Evolutionary conservation across 2,329 filamentous ascomycete genomes (phyloP).

Genomic region (Sporothrix dimorphospora): DNA sequence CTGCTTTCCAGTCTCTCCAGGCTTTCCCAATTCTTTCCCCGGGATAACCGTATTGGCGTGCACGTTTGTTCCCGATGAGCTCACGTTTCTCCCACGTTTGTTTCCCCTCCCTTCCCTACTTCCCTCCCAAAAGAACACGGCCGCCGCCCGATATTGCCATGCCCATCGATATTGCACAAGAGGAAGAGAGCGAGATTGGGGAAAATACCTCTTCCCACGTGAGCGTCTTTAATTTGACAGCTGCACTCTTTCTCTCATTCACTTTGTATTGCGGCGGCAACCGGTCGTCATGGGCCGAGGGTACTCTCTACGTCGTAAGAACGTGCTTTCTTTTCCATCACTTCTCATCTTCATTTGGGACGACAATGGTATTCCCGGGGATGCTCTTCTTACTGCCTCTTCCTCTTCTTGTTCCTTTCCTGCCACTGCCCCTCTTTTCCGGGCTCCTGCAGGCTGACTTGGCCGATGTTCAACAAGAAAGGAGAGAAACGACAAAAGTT

Average conservation of each 20-base stretch:
- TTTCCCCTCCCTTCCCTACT: neutral
- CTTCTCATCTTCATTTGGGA: neutral
- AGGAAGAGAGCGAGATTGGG: no score
- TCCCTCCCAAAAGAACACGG: neutral
- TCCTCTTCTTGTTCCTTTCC: neutral
- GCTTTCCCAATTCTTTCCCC: neutral
- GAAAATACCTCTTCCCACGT: slow-evolving; percentile 9
- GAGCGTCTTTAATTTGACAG: neutral
- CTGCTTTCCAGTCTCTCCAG: neutral
- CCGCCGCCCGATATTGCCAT: slow-evolving; percentile 8
- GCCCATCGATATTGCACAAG: neutral
- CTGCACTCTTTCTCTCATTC: neutral
- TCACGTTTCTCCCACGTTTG: slow-evolving; percentile 4
- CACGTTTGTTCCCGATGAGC: neutral
- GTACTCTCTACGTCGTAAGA: neutral
- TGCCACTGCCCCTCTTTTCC: slow-evolving; percentile 5
- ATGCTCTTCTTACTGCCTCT: neutral
- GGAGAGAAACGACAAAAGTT: neutral
- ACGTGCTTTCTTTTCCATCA: neutral
- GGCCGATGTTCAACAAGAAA: neutral
- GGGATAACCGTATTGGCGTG: slow-evolving; percentile 5
- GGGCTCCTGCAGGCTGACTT: slow-evolving; percentile 3
- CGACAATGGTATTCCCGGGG: neutral
- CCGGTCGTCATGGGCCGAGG: neutral
- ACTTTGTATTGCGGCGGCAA: neutral